Conservation (phyloP, 306 rosid species). For the cucumber (Cucumis sativus) region DNA sequence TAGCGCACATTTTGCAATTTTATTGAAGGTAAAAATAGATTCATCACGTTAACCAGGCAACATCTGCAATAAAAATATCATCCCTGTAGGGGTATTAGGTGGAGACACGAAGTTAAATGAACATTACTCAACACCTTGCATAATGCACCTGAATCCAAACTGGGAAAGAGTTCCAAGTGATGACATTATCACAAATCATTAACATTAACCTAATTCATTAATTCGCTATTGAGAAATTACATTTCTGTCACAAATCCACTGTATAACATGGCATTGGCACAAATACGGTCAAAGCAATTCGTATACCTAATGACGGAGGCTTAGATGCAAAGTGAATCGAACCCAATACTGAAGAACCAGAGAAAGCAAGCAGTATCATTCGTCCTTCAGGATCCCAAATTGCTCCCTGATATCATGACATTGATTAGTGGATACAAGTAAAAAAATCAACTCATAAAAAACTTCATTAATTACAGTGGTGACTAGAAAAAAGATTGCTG, state of each 20-base stretch:
- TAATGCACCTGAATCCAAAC: not conserved
- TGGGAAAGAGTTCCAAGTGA: not conserved
- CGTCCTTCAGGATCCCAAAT: slow-evolving; percentile 96
- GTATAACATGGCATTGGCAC: not conserved
- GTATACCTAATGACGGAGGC: slow-evolving; percentile 83
- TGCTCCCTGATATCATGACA: slow-evolving; percentile 51
- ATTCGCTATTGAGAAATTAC: not conserved
- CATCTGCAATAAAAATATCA: not conserved
- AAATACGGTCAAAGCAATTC: slow-evolving; percentile 10
- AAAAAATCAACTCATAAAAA: not conserved
- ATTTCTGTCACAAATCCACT: not conserved
- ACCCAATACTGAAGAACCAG: slow-evolving; percentile 74
- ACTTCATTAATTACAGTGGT: not conserved
- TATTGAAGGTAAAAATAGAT: not conserved
- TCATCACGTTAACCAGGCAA: not conserved
- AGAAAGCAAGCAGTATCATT: slow-evolving; percentile 81
- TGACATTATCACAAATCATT: not conserved
- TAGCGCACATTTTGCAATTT: not conserved
- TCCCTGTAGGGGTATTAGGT: not conserved
- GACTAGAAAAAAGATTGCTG: not conserved
- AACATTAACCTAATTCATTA: not conserved
- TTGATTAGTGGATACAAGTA: not conserved
- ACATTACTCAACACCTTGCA: not conserved
- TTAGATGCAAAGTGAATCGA: slow-evolving; percentile 93
- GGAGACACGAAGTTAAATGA: not conserved